phyloP scores from a whole-genome alignment of 768 basidiomycete genomes.

The Hydnomerulius pinastri region DNA sequence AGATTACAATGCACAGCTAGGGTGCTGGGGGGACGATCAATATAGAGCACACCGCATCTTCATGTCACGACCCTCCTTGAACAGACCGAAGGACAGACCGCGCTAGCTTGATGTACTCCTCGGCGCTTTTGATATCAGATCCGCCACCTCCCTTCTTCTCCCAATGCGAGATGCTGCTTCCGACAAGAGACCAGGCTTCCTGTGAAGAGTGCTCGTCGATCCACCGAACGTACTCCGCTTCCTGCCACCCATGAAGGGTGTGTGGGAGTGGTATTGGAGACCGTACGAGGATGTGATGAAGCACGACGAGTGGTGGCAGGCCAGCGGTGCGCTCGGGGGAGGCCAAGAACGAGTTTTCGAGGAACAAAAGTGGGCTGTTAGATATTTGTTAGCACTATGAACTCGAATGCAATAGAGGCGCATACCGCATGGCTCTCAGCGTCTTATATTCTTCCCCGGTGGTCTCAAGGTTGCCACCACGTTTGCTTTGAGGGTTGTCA shows the following conservation, averaged over 20 bases:
- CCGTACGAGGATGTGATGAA: constrained; percentile 91
- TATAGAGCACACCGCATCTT: background rate
- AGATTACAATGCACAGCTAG: too few species aligned
- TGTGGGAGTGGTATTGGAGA: constrained; percentile 88
- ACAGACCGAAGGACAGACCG: constrained; percentile 61
- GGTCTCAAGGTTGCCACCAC: constrained; percentile 66
- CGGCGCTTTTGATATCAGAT: constrained; percentile 44
- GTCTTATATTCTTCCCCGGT: constrained; percentile 88
- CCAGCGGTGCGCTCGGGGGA: constrained; percentile 68
- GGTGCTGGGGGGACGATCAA: too few species aligned
- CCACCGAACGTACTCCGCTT: constrained; percentile 96
- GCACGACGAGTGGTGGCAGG: constrained; percentile 82
- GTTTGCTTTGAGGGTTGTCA: constrained; percentile 56
- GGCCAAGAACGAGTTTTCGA: constrained; percentile 74
- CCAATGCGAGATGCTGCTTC: constrained; percentile 77
- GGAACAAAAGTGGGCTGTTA: constrained; percentile 81
- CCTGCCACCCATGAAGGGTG: constrained; percentile 88
- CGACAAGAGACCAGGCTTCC: constrained; percentile 80
- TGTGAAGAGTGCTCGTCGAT: constrained; percentile 84
- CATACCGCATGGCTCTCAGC: constrained; percentile 83
- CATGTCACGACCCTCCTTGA: constrained; percentile 13
- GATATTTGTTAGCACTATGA: background rate
- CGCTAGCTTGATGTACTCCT: constrained; percentile 69
- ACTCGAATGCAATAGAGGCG: background rate
- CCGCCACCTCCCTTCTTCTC: constrained; percentile 69